These are phyloP conservation scores for Quercus alba DNA, from an alignment of 306 rosid species.

Conservation along the genomic window DNA sequence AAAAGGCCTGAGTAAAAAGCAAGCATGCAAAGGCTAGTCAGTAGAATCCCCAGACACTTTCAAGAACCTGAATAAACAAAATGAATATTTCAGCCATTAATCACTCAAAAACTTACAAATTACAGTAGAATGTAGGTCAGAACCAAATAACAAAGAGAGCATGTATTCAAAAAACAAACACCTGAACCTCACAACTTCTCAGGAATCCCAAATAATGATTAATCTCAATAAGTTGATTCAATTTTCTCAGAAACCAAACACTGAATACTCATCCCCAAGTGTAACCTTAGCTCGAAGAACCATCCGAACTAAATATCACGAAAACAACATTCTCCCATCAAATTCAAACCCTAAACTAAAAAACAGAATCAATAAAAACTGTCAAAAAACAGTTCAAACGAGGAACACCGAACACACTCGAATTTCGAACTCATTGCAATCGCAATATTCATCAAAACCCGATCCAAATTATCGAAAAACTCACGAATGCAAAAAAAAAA, in stretches of 20 bases:
- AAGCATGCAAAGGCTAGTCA: slow-evolving; percentile 19
- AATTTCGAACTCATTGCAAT: slow-evolving; percentile 24
- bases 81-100: not conserved
- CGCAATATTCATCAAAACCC: slow-evolving; percentile 23
- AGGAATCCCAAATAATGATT: not conserved
- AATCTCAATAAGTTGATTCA: slow-evolving; percentile 1
- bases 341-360: slow-evolving; percentile 15
- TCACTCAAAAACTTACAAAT: slow-evolving; percentile 8
- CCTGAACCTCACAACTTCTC: not conserved
- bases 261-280: not conserved
- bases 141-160: not conserved
- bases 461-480: slow-evolving; percentile 15
- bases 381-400: slow-evolving; percentile 31
- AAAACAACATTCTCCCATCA: slow-evolving; percentile 7
- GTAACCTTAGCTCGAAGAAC: slow-evolving; percentile 17
- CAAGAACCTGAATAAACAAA: not conserved
- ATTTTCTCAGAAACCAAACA: slow-evolving; percentile 17
- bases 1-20: slow-evolving; percentile 31
- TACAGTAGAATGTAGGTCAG: slow-evolving; percentile 9
- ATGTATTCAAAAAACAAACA: not conserved
- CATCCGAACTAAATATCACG: not conserved
- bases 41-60: slow-evolving; percentile 2
- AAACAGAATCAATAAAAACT: slow-evolving; percentile 20
- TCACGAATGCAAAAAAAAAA: slow-evolving; percentile 21
- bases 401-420: slow-evolving; percentile 17